These are phyloP conservation scores for Iberis amara DNA, from an alignment of 441 rosid species.

Conservation along the genomic window DNA sequence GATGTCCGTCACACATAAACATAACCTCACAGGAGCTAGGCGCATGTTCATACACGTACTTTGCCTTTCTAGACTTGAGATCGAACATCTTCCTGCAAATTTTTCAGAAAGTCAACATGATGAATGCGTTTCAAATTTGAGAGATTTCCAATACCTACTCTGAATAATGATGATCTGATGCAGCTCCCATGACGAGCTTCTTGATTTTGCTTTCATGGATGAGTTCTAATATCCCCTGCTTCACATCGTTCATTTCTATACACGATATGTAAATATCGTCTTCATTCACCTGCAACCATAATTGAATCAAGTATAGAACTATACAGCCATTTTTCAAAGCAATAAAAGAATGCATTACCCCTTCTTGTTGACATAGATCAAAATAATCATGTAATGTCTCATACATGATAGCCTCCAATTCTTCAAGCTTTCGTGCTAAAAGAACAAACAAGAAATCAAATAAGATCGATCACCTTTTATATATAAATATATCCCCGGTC, in stretches of 20 bases:
- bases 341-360: conserved; percentile 34
- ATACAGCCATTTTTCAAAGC: not conserved
- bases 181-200: conserved; percentile 94
- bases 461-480: too few species aligned
- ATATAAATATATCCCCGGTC: not conserved
- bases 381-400: conserved; percentile 48
- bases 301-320: not conserved
- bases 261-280: conserved; percentile 33
- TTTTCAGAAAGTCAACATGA: conserved; percentile 15
- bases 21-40: conserved; percentile 46
- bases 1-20: conserved; percentile 54
- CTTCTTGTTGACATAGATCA: conserved; percentile 40
- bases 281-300: conserved; percentile 28
- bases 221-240: conserved; percentile 68
- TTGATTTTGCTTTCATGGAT: conserved; percentile 50
- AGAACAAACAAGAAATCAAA: not conserved
- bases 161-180: conserved; percentile 60
- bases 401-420: conserved; percentile 40
- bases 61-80: conserved; percentile 54
- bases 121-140: conserved; percentile 1
- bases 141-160: conserved; percentile 32
- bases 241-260: conserved; percentile 53
- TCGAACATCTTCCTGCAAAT: conserved; percentile 45
- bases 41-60: conserved; percentile 35
- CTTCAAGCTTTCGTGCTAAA: conserved; percentile 35